These are phyloP conservation scores for Bruguiera gymnorhiza DNA, from an alignment of 345 rosid species.

Conservation along the genomic window DNA sequence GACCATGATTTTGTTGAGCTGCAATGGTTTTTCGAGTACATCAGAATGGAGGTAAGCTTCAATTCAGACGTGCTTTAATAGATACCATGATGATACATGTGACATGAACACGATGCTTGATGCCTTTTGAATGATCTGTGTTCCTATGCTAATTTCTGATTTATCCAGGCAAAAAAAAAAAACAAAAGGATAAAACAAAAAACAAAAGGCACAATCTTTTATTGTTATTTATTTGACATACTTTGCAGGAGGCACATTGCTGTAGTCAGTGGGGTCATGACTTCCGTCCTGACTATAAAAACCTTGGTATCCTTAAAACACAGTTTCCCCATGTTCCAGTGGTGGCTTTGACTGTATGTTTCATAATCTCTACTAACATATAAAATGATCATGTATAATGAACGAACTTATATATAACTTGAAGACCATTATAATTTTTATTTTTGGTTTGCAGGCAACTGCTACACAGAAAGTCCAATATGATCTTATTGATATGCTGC, in stretches of 20 bases:
- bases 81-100: too few species aligned
- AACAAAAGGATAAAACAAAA: too few species aligned
- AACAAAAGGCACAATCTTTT: not conserved
- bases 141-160: too few species aligned
- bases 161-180: too few species aligned
- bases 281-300: slow-evolving; percentile 97
- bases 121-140: not conserved
- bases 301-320: slow-evolving; percentile 83
- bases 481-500: slow-evolving; percentile 88
- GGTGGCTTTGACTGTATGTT: slow-evolving; percentile 88
- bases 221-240: slow-evolving; percentile 17
- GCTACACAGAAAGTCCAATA: slow-evolving; percentile 88
- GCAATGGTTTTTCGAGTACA: too few species aligned
- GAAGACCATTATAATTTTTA: slow-evolving; percentile 11
- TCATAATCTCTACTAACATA: not conserved
- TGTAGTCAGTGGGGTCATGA: slow-evolving; percentile 99
- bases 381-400: not conserved
- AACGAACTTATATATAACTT: not conserved
- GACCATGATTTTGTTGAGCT: not conserved
- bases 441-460: slow-evolving; percentile 65
- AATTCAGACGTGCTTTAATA: too few species aligned
- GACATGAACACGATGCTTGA: too few species aligned
- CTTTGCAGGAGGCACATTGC: slow-evolving; percentile 96
- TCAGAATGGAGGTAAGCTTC: too few species aligned
- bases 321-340: slow-evolving; percentile 85